A percentile compares a stretch with the other conserved stretches of the same genome.
Conservation (phyloP, 1,139 yeast species). For the Pichia sp. region DNA sequence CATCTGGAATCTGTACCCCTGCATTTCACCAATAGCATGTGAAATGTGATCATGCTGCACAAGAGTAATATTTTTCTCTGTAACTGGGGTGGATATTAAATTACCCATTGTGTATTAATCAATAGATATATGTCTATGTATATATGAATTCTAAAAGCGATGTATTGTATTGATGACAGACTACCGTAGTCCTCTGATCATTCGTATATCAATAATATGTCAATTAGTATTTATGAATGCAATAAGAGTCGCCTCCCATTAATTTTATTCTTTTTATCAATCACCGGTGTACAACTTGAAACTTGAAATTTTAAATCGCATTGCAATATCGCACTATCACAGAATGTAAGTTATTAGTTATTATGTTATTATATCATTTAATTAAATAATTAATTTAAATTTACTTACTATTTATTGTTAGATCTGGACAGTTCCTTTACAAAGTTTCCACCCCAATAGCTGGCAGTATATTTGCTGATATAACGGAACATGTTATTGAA, state of each 20-base stretch:
- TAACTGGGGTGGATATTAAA: slow-evolving; percentile 66
- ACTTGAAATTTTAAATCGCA: too few species aligned
- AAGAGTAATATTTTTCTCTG: slow-evolving; percentile 50
- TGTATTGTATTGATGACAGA: too few species aligned
- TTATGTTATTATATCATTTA: too few species aligned
- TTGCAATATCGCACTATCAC: too few species aligned
- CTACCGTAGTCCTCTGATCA: too few species aligned
- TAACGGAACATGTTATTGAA: slow-evolving; percentile 79
- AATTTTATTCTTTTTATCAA: too few species aligned
- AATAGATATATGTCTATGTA: neutral
- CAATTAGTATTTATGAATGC: too few species aligned
- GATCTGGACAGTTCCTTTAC: slow-evolving; percentile 61
- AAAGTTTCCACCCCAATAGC: slow-evolving; percentile 95
- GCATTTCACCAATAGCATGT: slow-evolving; percentile 70
- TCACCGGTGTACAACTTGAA: too few species aligned
- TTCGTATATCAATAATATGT: too few species aligned
- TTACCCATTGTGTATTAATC: slow-evolving; percentile 51
- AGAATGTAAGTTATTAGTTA: too few species aligned
- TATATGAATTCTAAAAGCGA: neutral
- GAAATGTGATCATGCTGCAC: slow-evolving; percentile 39
- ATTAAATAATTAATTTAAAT: too few species aligned
- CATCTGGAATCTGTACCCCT: slow-evolving; percentile 69
- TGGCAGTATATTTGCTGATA: slow-evolving; percentile 87
- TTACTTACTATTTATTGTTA: neutral
- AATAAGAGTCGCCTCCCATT: too few species aligned